Evolutionary conservation across 2,329 filamentous ascomycete genomes (phyloP).

Genomic region (Penicillium sp.): DNA sequence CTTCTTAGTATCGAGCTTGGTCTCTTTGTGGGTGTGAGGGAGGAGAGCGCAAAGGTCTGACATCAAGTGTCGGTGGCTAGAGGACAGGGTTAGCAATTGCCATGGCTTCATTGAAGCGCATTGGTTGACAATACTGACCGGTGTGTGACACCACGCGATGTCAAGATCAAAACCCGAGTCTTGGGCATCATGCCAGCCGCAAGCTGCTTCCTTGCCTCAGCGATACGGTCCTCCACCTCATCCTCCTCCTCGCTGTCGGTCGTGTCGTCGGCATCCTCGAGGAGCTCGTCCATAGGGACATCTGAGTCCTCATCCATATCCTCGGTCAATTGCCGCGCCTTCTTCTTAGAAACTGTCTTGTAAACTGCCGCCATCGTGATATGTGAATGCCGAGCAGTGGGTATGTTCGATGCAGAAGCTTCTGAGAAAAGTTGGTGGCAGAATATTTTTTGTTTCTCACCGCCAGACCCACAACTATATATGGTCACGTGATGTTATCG

Average conservation of each 20-base stretch:
- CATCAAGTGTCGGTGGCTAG: constrained; percentile 86
- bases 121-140: constrained; percentile 54
- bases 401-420: constrained; percentile 16
- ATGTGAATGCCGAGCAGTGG: constrained; percentile 11
- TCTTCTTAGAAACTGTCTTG: constrained; percentile 68
- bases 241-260: constrained; percentile 41
- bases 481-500: constrained; percentile 25
- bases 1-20: constrained; percentile 95
- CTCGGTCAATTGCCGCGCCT: constrained; percentile 49
- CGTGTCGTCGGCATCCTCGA: constrained; percentile 39
- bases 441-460: constrained; percentile 39
- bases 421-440: constrained; percentile 38
- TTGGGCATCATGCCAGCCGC: constrained; percentile 45
- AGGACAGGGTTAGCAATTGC: constrained; percentile 19
- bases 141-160: constrained; percentile 88
- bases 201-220: constrained; percentile 35
- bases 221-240: constrained; percentile 27
- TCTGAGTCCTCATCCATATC: constrained; percentile 48
- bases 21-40: constrained; percentile 90
- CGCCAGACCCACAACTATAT: constrained; percentile 20
- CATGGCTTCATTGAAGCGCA: neutral
- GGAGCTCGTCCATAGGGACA: constrained; percentile 41
- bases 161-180: constrained; percentile 78
- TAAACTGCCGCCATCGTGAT: constrained; percentile 69
- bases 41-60: constrained; percentile 86